Percentiles rank a stretch among this genome's conserved stretches.
Conservation (phyloP, 306 rosid genomes). For the Trichosanthes cucumerina region DNA sequence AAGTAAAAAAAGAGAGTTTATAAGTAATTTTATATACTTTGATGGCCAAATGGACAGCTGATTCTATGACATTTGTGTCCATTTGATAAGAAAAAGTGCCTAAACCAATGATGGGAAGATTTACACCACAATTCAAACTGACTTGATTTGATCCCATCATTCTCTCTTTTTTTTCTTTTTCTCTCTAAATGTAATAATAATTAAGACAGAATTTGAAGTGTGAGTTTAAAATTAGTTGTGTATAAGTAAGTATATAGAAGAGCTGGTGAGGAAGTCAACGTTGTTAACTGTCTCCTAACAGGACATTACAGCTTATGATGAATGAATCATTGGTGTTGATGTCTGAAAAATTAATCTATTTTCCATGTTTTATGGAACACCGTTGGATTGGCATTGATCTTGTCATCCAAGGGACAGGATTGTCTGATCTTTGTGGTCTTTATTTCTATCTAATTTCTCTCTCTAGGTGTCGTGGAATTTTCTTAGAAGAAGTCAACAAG, state of each 20-base stretch:
- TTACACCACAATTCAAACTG: conserved; percentile 56
- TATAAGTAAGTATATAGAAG: background rate
- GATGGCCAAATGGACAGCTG: conserved; percentile 66
- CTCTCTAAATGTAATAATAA: conserved; percentile 14
- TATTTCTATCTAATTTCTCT: background rate
- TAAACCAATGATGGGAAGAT: conserved; percentile 72
- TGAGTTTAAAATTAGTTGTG: background rate
- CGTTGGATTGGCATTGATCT: background rate
- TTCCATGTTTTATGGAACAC: conserved; percentile 2
- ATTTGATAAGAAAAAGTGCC: conserved; percentile 73
- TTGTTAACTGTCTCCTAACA: conserved; percentile 4
- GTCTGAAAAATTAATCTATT: background rate
- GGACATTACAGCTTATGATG: conserved; percentile 2
- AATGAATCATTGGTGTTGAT: conserved; percentile 1
- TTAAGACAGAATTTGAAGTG: conserved; percentile 1
- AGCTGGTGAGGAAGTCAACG: background rate
- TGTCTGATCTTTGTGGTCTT: background rate
- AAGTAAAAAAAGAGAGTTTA: background rate
- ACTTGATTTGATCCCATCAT: conserved; percentile 43
- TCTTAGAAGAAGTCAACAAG: conserved; percentile 6
- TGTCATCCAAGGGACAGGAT: background rate
- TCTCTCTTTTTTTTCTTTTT: background rate
- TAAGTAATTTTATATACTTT: conserved; percentile 33
- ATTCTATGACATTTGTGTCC: conserved; percentile 42
- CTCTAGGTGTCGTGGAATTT: background rate